Evolutionary conservation across 768 basidiomycete species (phyloP).

Genomic region (Suillus spraguei): DNA sequence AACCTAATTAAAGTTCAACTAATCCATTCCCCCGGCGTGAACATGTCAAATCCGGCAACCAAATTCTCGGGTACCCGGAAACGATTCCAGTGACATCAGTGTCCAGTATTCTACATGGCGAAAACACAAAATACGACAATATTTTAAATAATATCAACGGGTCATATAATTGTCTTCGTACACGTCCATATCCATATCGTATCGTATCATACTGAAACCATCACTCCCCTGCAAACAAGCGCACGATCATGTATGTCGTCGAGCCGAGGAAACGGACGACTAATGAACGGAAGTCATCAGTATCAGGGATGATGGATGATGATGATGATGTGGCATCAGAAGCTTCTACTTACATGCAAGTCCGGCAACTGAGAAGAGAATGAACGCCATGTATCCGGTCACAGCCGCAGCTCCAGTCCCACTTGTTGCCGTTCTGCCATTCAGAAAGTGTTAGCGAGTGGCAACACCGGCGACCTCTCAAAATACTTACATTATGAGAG

Average conservation of each 20-base stretch:
- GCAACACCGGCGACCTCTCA: not conserved
- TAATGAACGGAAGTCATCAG: slow-evolving; percentile 31
- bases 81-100: too few species aligned
- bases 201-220: not conserved
- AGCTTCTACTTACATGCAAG: slow-evolving; percentile 71
- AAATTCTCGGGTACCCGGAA: too few species aligned
- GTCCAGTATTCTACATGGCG: not conserved
- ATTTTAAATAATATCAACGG: not conserved
- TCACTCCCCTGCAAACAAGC: slow-evolving; percentile 90
- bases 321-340: not conserved
- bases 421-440: slow-evolving; percentile 41
- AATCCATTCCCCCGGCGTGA: too few species aligned
- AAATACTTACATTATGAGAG: slow-evolving; percentile 65
- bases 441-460: slow-evolving; percentile 6
- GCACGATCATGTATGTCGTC: slow-evolving; percentile 79
- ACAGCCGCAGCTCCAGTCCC: slow-evolving; percentile 56
- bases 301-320: too few species aligned
- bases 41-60: too few species aligned
- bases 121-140: not conserved
- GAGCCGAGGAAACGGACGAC: slow-evolving; percentile 87
- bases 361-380: slow-evolving; percentile 86
- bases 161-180: not conserved
- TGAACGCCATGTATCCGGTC: slow-evolving; percentile 86
- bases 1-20: too few species aligned
- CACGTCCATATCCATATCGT: slow-evolving; percentile 2